phyloP scores from a whole-genome alignment of 768 basidiomycete genomes.

The Rhizopogon vulgaris region DNA sequence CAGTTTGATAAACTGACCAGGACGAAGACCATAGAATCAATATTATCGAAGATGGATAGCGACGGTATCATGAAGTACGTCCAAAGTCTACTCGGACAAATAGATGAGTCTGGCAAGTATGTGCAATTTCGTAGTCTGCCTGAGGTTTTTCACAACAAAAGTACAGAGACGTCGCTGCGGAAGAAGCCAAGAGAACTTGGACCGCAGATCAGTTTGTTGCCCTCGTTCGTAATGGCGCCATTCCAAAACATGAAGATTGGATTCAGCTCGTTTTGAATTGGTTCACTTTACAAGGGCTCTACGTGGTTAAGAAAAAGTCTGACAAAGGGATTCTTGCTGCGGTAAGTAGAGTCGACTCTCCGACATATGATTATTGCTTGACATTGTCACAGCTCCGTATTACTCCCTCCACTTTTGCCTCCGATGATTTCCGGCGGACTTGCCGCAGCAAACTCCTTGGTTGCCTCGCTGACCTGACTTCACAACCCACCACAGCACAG shows the following conservation, averaged over 20 bases:
- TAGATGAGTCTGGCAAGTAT: constrained; percentile 45
- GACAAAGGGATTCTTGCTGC: constrained; percentile 53
- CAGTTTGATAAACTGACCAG: constrained; percentile 91
- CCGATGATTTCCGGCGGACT: constrained; percentile 59
- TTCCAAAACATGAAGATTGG: constrained; percentile 80
- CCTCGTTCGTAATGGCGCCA: constrained; percentile 70
- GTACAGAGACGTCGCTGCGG: constrained; percentile 37
- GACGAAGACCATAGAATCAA: constrained; percentile 87
- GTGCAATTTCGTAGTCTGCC: constrained; percentile 9
- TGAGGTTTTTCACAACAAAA: background rate
- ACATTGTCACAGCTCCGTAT: constrained; percentile 45
- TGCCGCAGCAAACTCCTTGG: constrained; percentile 68
- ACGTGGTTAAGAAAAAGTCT: constrained; percentile 65
- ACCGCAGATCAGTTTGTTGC: constrained; percentile 78
- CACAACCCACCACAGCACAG: constrained; percentile 45
- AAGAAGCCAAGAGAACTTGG: constrained; percentile 68
- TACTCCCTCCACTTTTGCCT: constrained; percentile 61
- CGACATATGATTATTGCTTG: background rate
- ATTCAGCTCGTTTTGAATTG: constrained; percentile 72
- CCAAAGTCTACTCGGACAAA: constrained; percentile 57
- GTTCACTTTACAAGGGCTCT: constrained; percentile 77
- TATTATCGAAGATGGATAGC: constrained; percentile 66
- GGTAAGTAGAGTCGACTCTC: constrained; percentile 37
- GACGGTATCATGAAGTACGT: constrained; percentile 78
- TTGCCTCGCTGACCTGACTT: constrained; percentile 68